Conservation (phyloP, 1,284 basidiomycete species). For the Peniophora sp. region DNA sequence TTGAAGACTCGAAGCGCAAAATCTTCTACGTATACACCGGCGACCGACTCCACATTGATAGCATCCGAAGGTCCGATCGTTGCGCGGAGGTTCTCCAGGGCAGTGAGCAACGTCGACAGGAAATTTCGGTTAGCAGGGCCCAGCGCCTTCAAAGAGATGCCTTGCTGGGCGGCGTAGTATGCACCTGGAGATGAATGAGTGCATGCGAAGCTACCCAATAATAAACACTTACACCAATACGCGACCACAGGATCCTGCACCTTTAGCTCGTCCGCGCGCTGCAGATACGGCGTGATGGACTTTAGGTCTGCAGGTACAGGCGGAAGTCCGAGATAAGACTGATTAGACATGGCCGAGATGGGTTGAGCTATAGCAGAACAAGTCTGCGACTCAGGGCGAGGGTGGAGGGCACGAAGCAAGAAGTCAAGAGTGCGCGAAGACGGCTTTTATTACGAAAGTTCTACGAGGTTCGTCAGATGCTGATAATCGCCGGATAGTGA, state of each 20-base stretch:
- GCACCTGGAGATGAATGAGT: conserved; percentile 46
- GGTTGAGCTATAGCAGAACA: too few relatives aligned
- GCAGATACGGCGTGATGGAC: conserved; percentile 71
- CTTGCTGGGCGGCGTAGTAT: conserved; percentile 87
- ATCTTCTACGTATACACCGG: conserved; percentile 87
- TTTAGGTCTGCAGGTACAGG: conserved; percentile 53
- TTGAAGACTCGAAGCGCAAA: conserved; percentile 88
- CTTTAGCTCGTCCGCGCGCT: conserved; percentile 81
- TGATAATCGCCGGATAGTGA: too few relatives aligned
- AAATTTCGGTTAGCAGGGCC: conserved; percentile 58
- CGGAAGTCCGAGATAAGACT: conserved; percentile 39
- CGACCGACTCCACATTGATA: conserved; percentile 76
- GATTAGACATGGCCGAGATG: conserved; percentile 1
- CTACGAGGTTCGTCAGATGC: too few relatives aligned
- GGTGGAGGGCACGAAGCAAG: not conserved
- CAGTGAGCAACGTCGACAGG: conserved; percentile 68
- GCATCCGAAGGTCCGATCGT: conserved; percentile 74
- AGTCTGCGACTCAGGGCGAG: not conserved
- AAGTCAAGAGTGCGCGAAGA: not conserved
- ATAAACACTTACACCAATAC: conserved; percentile 78
- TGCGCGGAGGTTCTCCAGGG: conserved; percentile 77
- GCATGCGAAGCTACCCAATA: conserved; percentile 1
- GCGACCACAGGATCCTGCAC: conserved; percentile 79
- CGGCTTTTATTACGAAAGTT: too few relatives aligned
- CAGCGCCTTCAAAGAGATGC: conserved; percentile 64